A percentile compares a stretch with the other conserved stretches of the same genome.
Evolutionary conservation across 1,284 basidiomycete genomes (phyloP).

Genomic region (Puccinia coronata): DNA sequence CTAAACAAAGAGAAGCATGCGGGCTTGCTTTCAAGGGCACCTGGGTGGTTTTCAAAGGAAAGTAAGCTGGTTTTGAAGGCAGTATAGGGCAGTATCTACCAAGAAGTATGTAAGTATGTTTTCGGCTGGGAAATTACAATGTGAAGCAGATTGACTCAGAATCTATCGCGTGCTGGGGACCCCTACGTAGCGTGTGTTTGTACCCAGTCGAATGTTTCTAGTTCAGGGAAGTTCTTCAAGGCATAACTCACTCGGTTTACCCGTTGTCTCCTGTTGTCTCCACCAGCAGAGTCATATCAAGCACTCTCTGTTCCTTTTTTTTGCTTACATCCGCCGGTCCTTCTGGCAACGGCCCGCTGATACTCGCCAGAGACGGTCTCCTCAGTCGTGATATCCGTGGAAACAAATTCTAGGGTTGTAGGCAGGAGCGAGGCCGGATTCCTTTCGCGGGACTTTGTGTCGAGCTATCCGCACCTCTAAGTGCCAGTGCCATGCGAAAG

Average conservation of each 20-base stretch:
- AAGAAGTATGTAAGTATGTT: background rate
- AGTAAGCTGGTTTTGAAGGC: background rate
- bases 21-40: background rate
- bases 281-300: background rate
- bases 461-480: too few species aligned
- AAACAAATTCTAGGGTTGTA: background rate
- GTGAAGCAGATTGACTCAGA: constrained; percentile 25
- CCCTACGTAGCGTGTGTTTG: background rate
- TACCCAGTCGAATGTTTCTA: background rate
- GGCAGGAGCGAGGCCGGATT: too few species aligned
- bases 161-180: constrained; percentile 18
- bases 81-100: too few species aligned
- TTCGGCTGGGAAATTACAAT: too few species aligned
- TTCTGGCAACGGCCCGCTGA: background rate
- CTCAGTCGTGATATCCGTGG: background rate
- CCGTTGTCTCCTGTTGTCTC: background rate
- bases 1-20: background rate
- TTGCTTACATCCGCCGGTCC: background rate
- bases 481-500: too few species aligned
- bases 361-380: background rate
- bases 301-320: background rate
- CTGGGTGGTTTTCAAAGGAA: background rate
- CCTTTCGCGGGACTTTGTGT: too few species aligned
- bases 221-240: constrained; percentile 10
- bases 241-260: background rate